Base-by-base conservation (phyloP, 2,329 filamentous ascomycete genomes). In the Alternaria sp. region DNA sequence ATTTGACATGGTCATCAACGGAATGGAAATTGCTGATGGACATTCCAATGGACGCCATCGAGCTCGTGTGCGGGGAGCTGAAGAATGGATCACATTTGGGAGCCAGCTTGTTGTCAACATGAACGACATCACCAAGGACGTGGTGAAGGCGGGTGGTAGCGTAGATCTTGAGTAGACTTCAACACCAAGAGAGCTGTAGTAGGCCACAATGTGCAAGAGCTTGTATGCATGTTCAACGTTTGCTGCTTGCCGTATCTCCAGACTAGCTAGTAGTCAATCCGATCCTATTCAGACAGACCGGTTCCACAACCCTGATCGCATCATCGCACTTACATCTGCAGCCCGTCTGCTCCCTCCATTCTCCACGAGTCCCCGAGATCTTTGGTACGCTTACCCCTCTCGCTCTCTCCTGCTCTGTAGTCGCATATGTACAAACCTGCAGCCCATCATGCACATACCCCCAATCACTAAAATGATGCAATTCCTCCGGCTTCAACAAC, bases 391-490 rank as follows among this genome's bases (percentile, higher is more conserved):
- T 42, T 2, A 60, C 9, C 8, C 57, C 57, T 6, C 5, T 51
- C 11, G 12, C 43, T 14, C 52, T 54, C 42, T 62, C 61, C 9
- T 30, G 30, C 5, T 65, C 48, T 12, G 51, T 65, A 24, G 39
- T 41, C 18, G 26, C 24, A 32, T 41, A 43, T 3, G 66, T 54
- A 41, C 66, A 67, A 30, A 59, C 58, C 56, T 68, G 64, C 32
- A 66, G 43, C 6, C 46, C 36, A 41, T 51, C 61, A 52, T 70
- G 66, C 71, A 96, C 92, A 81, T 98, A 98, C 52, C 94, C 94
- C 70, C 97, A 97, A 76, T 98, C 94, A 52, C 93, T 93, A 88
- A 98, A 98, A 91, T 93, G 96, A 79, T 97, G 93, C 64, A 98
- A 90, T 76, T 92, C 93, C 79, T 86, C 90, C 69, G 88, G 86